Percentiles rank a stretch among this genome's conserved stretches.
Evolutionary conservation across 1,139 yeast species (phyloP).

Genomic region (Sugiyamaella paludigena): DNA sequence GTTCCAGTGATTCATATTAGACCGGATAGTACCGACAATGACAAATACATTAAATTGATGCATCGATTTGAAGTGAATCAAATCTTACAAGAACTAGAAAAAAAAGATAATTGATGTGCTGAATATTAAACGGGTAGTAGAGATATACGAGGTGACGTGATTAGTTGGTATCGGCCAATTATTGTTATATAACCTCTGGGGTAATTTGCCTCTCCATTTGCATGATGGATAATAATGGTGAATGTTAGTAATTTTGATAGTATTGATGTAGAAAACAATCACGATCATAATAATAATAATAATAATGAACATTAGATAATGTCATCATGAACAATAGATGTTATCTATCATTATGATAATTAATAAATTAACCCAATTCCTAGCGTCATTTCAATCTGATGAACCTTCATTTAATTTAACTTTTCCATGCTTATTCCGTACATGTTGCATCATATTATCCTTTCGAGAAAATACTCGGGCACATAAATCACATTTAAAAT

Average conservation of each 20-base stretch:
- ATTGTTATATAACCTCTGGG: no score
- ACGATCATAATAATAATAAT: no score
- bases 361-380: not conserved
- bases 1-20: constrained; percentile 85
- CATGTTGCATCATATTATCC: constrained; percentile 34
- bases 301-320: no score
- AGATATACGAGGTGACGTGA: no score
- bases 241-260: no score
- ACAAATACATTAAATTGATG: constrained; percentile 63
- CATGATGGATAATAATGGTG: no score
- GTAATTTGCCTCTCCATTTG: no score
- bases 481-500: constrained; percentile 29
- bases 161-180: no score
- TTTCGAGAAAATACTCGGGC: constrained; percentile 29
- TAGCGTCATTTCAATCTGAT: not conserved
- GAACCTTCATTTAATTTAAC: constrained; percentile 9
- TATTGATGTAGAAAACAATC: no score
- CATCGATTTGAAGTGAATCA: constrained; percentile 66
- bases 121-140: no score
- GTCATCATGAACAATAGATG: no score
- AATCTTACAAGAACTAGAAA: constrained; percentile 35
- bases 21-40: constrained; percentile 41
- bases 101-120: not conserved
- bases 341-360: no score
- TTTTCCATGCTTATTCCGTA: constrained; percentile 29